phyloP scores from a whole-genome alignment of 805 yeast species.

The Teunomyces panamensis region DNA sequence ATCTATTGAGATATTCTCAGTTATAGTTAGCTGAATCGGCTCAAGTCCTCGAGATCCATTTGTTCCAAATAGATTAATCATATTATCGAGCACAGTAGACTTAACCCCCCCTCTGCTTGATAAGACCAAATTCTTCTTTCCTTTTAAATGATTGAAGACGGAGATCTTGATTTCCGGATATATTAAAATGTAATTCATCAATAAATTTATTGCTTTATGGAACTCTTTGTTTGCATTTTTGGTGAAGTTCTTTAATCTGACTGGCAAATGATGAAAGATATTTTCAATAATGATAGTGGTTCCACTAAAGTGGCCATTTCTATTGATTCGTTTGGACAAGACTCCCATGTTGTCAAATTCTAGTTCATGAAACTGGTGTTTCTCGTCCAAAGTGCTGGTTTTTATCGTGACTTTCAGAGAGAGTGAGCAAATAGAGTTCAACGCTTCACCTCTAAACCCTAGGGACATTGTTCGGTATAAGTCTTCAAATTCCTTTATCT shows the following conservation, averaged over 20 bases:
- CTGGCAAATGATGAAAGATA: slow-evolving; percentile 73
- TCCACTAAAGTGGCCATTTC: slow-evolving; percentile 59
- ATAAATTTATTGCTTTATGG: slow-evolving; percentile 55
- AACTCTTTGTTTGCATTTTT: slow-evolving; percentile 71
- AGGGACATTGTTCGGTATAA: slow-evolving; percentile 48
- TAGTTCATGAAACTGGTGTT: slow-evolving; percentile 59
- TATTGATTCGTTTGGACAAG: slow-evolving; percentile 29
- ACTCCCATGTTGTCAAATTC: slow-evolving; percentile 56
- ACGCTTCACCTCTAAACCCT: slow-evolving; percentile 83
- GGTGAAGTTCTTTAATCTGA: slow-evolving; percentile 69
- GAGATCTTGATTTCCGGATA: slow-evolving; percentile 55
- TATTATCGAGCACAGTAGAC: slow-evolving; percentile 42
- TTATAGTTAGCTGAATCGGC: slow-evolving; percentile 43
- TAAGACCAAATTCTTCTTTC: slow-evolving; percentile 51
- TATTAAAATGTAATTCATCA: slow-evolving; percentile 70
- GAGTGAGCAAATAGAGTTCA: slow-evolving; percentile 65
- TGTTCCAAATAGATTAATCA: slow-evolving; percentile 70
- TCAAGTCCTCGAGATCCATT: slow-evolving; percentile 58
- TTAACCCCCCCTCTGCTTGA: slow-evolving; percentile 56
- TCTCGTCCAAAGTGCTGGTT: slow-evolving; percentile 46
- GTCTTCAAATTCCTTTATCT: slow-evolving; percentile 55
- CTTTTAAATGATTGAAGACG: slow-evolving; percentile 47
- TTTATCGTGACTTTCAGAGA: slow-evolving; percentile 42
- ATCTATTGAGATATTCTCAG: slow-evolving; percentile 32
- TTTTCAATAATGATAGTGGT: slow-evolving; percentile 59